Base-by-base conservation (phyloP, 1,139 yeast genomes). In the Candida freyschussii region DNA sequence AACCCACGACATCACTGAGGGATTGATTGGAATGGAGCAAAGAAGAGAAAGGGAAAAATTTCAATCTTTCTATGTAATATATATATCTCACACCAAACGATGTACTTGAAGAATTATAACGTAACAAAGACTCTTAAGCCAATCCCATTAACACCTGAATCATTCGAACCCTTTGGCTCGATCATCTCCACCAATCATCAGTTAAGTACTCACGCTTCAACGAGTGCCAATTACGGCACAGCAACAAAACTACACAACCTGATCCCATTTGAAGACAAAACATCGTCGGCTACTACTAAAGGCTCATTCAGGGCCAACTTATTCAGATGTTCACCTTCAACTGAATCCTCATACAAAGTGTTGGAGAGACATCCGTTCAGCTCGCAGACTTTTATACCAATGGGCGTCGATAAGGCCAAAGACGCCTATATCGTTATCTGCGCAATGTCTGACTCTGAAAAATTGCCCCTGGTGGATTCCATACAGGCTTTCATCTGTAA, bases 141-240 rank as follows among this genome's bases (percentile, higher is more conserved):
- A 1, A 44, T 58, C 10, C 65, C 64, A 3, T 48, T 76, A 26
- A 69, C 78, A 0, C 74, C 75, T 0, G 65, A 58, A 12, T 45
- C 60, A 1, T 78, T 75, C 43, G 60, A 63, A 4, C 57, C 59
- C 13, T 78, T 62, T 45, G 85, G 85, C 2, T 62, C 69, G 7
- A 65, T 76, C 13, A 65, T 77, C 26, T 72, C 80, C 6, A 72
- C 81, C 4, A 61, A 60, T 32, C 73, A 75, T 42, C 78, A 75
- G 47, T 56, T 72, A 29, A 26, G 56, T 40, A 36, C 63, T 22
- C 53, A 62, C 50, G 38, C 57, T 33, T 47, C 76, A 54, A 60
- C 75, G 11, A 63, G 45, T 69, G 96, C 96, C 6, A 89, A 89
- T 56, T 87, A 89, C 52, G 97, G 96, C n/a, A 87, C 96, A 3